Evolutionary conservation across 2,329 filamentous ascomycete species (phyloP), one percentile per base, ranked within the genome.

Genomic region (Keithomyces neogunnii): DNA sequence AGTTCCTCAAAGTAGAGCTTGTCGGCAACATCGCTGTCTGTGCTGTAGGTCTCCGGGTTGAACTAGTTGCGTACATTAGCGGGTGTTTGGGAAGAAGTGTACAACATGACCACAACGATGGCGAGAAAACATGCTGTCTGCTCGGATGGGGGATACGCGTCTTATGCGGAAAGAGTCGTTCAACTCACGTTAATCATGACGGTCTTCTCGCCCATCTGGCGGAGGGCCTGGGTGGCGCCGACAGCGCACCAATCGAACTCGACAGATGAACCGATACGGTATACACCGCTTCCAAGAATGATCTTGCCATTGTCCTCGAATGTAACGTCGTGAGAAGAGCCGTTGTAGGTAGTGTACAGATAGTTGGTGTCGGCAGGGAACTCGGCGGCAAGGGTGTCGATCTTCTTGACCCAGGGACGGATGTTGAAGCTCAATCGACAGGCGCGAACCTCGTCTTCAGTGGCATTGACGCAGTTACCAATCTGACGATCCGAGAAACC

Each of bases 211-310:
- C 90, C 91, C 77, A 95, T 89, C 55, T 85, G 77, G 62, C 85
- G 83, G 56, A 97, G 78, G 42, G 89, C 88, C 56, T 89, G 79
- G 9, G 90, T 91, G 57, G 90, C 88, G 63, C 90, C 93, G 55
- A 96, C 90, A 57, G 91, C 90, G 68, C 92, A 97, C 92, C 92
- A 97, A 72, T 99, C 92, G 66, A 99, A 99, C 71, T 99, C 93
- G 49, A 99, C 93, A 5, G 91, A 96, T 73, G 86, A 92, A 63
- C 93, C 93, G 66, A 97, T 99, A 66, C 93, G 84, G 80, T 99
- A 99, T 28, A 97, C 93, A 71, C 93, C 93, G 65, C 86, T 92
- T 54, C 93, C 93, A 11, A 99, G 82, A 53, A 97, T 86, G 51
- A 99, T 73, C 45, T 85, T 88, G 56, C 92, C 91, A 60, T 95